Evolutionary conservation across 768 basidiomycete species (phyloP), one percentile per base, ranked within the genome.

Genomic region (Erythrobasidium yunnanense): DNA sequence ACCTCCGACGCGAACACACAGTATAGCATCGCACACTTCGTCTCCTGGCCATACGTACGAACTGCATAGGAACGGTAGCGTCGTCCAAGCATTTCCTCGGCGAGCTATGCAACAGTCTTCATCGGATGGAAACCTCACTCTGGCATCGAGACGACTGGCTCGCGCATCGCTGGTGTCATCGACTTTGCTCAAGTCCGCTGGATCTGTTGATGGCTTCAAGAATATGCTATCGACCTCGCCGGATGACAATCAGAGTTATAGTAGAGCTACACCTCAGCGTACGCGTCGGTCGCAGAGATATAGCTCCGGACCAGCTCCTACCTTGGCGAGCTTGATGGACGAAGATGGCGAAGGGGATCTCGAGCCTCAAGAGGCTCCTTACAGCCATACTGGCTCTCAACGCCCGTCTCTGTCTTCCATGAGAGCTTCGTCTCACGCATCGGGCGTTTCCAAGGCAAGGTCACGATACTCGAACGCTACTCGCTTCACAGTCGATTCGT

Each of bases 231-330:
- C 29, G n/a, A 49, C 49, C 34, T 18, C 20, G 2, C 29, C 32
- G 22, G 60, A 63, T 15, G 32, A 49, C 20, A 38, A 63, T 20
- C 18, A 49, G 8, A 25, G 7, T 5, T n/a, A 22, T 4, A 22
- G 22, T 20, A 42, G 13, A 3, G 7, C 3, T 22, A 7, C 20
- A 8, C 57, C 57, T 3, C 42, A n/a, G 3, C 34, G 38, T 8
- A 32, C 38, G 6, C 38, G 57, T 7, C 30, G 47, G 27, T 60
- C 34, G 17, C 23, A 38, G 42, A n/a, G 60, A 5, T 51, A 63
- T 23, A 63, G 60, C 47, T 50, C 47, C 5, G 60, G 60, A 18
- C 60, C 60, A 4, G 60, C 60, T 18, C 60, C 60, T 2, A 63
- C 60, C 18, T 34, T 63, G n/a, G 60, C 60, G 2, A 63, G 60